Conservation (phyloP, 2,329 filamentous ascomycete genomes). For the Fusarium avenaceum region DNA sequence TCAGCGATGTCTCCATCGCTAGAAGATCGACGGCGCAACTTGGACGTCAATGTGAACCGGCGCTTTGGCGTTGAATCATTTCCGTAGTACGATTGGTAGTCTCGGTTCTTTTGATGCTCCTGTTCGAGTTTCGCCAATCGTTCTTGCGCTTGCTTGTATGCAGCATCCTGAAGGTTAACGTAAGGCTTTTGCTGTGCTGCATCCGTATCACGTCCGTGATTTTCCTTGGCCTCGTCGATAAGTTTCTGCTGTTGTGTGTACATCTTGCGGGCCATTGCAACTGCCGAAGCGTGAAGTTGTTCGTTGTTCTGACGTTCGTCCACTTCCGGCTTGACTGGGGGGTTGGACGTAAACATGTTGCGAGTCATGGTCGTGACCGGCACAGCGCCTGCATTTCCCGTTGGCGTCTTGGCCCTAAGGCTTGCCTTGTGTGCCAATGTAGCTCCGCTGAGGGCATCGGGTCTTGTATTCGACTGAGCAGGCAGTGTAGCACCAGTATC, state of each 20-base stretch:
- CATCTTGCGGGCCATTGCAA: constrained; percentile 92
- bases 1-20: constrained; percentile 77
- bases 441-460: constrained; percentile 80
- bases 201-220: constrained; percentile 52
- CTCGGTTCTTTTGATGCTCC: constrained; percentile 72
- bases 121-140: constrained; percentile 84
- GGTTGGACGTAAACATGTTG: constrained; percentile 83
- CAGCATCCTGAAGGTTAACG: constrained; percentile 83
- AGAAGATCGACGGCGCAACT: constrained; percentile 72
- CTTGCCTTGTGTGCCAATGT: constrained; percentile 73
- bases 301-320: constrained; percentile 81
- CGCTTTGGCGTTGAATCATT: constrained; percentile 56
- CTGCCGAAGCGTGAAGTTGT: constrained; percentile 82
- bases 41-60: constrained; percentile 66
- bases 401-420: constrained; percentile 59
- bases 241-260: constrained; percentile 78
- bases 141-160: constrained; percentile 87
- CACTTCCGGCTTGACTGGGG: constrained; percentile 77
- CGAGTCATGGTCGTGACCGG: constrained; percentile 76
- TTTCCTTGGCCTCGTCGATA: constrained; percentile 64
- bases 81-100: constrained; percentile 84
- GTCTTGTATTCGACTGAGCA: constrained; percentile 60
- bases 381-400: constrained; percentile 74
- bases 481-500: constrained; percentile 36
- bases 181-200: constrained; percentile 65